Percentiles rank a stretch among this genome's conserved stretches.
These are phyloP conservation scores for Colletotrichum sublineola DNA, from an alignment of 2,329 filamentous ascomycete species.

Conservation along the genomic window DNA sequence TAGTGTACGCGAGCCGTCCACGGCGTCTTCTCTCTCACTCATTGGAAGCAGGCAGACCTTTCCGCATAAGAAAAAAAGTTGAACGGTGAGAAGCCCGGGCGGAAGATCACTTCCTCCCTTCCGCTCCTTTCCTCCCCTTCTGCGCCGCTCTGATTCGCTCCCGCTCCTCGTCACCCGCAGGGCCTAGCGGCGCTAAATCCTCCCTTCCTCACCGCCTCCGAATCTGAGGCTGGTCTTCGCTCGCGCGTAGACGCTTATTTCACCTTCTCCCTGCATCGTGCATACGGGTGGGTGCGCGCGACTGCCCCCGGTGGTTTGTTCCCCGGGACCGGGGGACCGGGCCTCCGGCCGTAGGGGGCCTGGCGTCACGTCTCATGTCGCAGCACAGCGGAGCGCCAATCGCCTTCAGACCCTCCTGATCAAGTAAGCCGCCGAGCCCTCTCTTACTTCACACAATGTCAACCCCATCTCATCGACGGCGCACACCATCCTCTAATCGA, in stretches of 20 bases:
- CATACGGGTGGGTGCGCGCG: conserved; percentile 23
- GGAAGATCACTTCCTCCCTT: conserved; percentile 13
- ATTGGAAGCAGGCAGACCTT: background rate
- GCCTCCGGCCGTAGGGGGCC: background rate
- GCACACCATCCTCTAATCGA: background rate
- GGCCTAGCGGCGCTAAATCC: conserved; percentile 29
- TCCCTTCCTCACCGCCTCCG: conserved; percentile 27
- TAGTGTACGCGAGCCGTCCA: background rate
- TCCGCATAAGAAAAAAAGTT: background rate
- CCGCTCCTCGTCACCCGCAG: conserved; percentile 30
- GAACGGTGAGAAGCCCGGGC: background rate
- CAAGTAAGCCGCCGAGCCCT: conserved; percentile 3
- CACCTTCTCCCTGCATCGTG: conserved; percentile 36
- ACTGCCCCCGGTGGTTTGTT: conserved; percentile 10
- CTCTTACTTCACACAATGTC: background rate
- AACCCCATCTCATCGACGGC: background rate
- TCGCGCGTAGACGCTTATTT: background rate
- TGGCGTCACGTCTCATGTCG: background rate
- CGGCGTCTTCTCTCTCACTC: background rate
- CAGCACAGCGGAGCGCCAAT: background rate
- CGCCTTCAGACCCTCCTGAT: background rate
- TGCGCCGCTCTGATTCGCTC: conserved; percentile 31
- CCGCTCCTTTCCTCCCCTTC: conserved; percentile 23
- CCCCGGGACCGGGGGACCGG: background rate
- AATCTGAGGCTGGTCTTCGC: background rate